Conservation (phyloP, 1,284 basidiomycete species). For the Microbotryum silenes-acaulis region DNA sequence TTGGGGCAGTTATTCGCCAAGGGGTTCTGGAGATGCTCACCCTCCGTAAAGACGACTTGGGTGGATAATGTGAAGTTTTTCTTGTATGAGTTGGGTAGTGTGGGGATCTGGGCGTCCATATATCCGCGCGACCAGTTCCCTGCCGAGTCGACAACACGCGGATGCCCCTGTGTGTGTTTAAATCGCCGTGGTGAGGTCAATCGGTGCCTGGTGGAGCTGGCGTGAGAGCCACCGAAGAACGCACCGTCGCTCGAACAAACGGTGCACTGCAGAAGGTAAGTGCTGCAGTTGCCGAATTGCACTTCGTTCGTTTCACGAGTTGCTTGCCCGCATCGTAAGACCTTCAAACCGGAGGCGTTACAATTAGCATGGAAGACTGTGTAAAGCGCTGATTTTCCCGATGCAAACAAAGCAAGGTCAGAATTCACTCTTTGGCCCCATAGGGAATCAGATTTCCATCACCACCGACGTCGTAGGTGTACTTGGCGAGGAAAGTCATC, state of each 20-base stretch:
- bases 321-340: conserved; percentile 36
- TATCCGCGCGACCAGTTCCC: conserved; percentile 33
- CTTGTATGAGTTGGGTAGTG: conserved; percentile 34
- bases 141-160: conserved; percentile 52
- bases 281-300: conserved; percentile 39
- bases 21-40: not conserved
- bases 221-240: too few relatives aligned
- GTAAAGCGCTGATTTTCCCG: too few relatives aligned
- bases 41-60: not conserved
- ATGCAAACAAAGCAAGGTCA: too few relatives aligned
- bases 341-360: conserved; percentile 44
- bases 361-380: too few relatives aligned
- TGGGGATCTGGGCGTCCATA: conserved; percentile 30
- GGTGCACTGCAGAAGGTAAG: conserved; percentile 44
- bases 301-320: not conserved
- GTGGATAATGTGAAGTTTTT: not conserved
- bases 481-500: conserved; percentile 56
- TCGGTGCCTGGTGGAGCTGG: too few relatives aligned
- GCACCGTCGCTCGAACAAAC: conserved; percentile 50
- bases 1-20: too few relatives aligned
- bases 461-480: conserved; percentile 44
- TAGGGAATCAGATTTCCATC: not conserved
- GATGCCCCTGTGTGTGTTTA: conserved; percentile 47
- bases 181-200: too few relatives aligned
- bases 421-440: too few relatives aligned